A percentile compares a stretch with the other conserved stretches of the same genome.
phyloP scores from a whole-genome alignment of 495 filamentous ascomycete species.

The Copromyces sp. region DNA sequence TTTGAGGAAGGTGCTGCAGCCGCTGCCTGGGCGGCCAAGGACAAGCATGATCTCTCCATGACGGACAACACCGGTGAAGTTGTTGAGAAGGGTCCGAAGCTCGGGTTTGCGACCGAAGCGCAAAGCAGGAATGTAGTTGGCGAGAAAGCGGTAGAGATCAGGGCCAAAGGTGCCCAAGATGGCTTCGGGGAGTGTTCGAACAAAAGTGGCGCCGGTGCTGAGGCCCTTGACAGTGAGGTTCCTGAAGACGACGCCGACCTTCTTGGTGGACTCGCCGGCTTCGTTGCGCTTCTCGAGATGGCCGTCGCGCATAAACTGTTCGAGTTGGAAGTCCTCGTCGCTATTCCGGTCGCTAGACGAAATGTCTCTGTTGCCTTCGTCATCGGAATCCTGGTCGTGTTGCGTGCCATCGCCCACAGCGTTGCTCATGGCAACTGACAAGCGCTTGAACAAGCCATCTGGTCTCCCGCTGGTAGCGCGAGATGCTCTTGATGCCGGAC shows the following conservation, averaged over 20 bases:
- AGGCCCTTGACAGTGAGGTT: conserved; percentile 67
- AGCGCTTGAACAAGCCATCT: conserved; percentile 11
- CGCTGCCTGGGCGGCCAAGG: conserved; percentile 67
- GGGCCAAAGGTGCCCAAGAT: conserved; percentile 78
- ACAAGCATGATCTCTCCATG: conserved; percentile 80
- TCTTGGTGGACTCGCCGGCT: conserved; percentile 59
- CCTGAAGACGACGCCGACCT: conserved; percentile 76
- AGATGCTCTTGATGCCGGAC: conserved; percentile 7
- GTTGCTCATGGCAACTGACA: conserved; percentile 11
- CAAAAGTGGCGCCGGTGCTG: conserved; percentile 55
- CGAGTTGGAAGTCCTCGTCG: conserved; percentile 57
- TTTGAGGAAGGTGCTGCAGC: conserved; percentile 74
- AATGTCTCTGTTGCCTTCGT: conserved; percentile 22
- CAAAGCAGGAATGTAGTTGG: conserved; percentile 53
- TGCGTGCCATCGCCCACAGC: not conserved
- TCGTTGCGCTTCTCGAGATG: conserved; percentile 70
- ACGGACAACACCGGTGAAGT: conserved; percentile 67
- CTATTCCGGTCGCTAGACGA: conserved; percentile 3
- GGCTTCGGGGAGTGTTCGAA: conserved; percentile 65
- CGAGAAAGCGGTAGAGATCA: conserved; percentile 63
- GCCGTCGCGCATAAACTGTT: conserved; percentile 65
- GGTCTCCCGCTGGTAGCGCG: not conserved
- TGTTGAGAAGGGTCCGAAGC: conserved; percentile 54
- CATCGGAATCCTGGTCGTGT: conserved; percentile 27
- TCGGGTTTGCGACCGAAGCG: conserved; percentile 32